Conservation (phyloP, 139 green algal genomes). For the Monoraphidium neglectum region DNA sequence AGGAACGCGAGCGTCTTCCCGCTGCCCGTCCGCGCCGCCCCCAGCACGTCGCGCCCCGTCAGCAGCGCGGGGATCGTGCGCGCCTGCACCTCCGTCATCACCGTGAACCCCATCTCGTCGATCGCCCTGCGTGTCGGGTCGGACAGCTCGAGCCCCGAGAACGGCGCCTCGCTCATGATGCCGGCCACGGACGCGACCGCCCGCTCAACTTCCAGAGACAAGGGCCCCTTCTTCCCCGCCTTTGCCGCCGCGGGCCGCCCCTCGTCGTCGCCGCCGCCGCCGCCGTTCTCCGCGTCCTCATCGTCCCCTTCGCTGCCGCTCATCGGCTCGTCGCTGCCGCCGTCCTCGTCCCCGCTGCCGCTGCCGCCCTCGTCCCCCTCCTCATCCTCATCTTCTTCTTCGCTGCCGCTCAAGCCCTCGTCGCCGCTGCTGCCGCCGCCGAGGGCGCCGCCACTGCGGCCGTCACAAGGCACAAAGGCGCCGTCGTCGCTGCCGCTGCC, state of each 20-base stretch:
- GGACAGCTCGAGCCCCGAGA: constrained; percentile 74
- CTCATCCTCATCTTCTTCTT: background rate
- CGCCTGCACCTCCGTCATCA: constrained; percentile 97
- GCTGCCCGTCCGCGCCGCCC: constrained; percentile 93
- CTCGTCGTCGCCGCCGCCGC: background rate
- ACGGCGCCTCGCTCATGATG: constrained; percentile 78
- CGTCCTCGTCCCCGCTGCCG: background rate
- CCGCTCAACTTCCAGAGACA: constrained; percentile 20
- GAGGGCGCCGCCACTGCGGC: background rate
- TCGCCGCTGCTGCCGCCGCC: background rate
- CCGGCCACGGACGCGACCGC: constrained; percentile 47
- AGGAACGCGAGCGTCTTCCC: constrained; percentile 99
- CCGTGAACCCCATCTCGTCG: constrained; percentile 76
- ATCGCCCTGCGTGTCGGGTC: constrained; percentile 65
- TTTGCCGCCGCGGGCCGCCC: background rate
- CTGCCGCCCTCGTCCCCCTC: background rate
- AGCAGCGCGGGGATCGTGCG: constrained; percentile 92
- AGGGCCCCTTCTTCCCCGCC: background rate
- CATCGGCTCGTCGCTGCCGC: background rate
- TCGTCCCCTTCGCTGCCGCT: background rate
- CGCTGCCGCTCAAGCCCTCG: background rate
- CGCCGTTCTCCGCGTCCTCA: constrained; percentile 4
- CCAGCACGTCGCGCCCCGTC: constrained; percentile 91
- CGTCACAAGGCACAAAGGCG: background rate
- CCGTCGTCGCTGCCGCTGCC: background rate